Base-by-base conservation (phyloP, 495 filamentous ascomycete genomes). In the Xylaria grammica region DNA sequence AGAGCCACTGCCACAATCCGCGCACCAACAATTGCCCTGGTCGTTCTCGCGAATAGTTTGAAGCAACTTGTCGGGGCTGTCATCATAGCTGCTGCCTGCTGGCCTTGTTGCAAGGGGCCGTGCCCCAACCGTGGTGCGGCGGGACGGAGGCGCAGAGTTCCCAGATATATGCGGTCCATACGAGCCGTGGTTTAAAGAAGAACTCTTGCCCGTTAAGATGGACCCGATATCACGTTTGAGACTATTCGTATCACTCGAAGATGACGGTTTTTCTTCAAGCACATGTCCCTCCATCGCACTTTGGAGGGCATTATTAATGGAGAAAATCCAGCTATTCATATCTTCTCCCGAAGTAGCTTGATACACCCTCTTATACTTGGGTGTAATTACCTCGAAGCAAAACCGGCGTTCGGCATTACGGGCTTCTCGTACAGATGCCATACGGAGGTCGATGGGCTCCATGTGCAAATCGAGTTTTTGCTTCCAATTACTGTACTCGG, bases 401-500 rank as follows among this genome's bases (percentile, higher is more conserved):
- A 99, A 99, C 17, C 96, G 88, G 45, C 95, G 87, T 68, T 99
- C 96, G 5, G 93, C 90, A 77, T 94, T 94, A 54, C 96, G 88
- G 53, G 95, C 93, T 76, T 98, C 94, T 34, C 95, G 88, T 10
- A 99, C 96, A 5, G 96, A 98, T 20, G 96, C 95, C 85, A 98
- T 93, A 29, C 94, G 90, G 44, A 99, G 82, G 75, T 99, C 96
- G 65, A 99, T 99, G 3, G 95, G 95, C 8, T 99, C 95, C 88
- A 97, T 98, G 73, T 99, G 95, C 36, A 97, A 82, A 75, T 97
- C 96, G 50, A 98, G 85, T 75, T 89, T 91, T 73, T 98, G 91
- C 77, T 99, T 99, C 95, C 95, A 99, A 76, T 99, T 98, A 72
- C 93, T 96, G 76, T 99, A 98, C 71, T 99, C 95, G 1, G 95